Base-by-base conservation (phyloP, 495 filamentous ascomycete species). In the Xylona heveae region DNA sequence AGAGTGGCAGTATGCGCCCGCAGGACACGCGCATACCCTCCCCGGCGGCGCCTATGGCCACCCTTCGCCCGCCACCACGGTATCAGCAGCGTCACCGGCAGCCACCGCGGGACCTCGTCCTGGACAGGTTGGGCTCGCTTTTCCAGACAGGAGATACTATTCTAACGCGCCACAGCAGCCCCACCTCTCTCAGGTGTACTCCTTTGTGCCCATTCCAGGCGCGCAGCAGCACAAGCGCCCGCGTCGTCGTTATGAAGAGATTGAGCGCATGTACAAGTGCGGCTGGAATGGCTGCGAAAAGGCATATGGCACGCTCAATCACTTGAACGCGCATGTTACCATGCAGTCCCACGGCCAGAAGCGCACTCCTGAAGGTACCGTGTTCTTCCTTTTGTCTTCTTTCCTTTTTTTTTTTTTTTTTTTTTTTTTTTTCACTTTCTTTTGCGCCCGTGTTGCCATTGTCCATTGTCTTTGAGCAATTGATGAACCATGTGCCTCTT, bases 241-340 rank as follows among this genome's bases (percentile, higher is more conserved):
- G 14, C 71, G 88, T 41, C 68, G 88, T 40, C 70, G 88, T 20
- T 97, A 93, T 45, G 88, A 97, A 57, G 88, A 97, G 51, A 97
- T 97, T 47, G 88, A 97, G 61, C 74, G 88, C 37, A 97, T 97
- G 88, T 97, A 97, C 59, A 94, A 93, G 54, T 97, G 88, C 55
- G 88, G 88, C 6, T 94, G 82, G 79, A 79, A 93, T 38, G 84
- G 84, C 3, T 97, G 88, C 50, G 88, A 67, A 48, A 67, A 67
- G 37, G 62, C 62, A 5, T 67, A 67, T 38, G 62, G 64, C 32
- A 52, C 64, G 24, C 51, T 67, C 7, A 62, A 66, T 10, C 62
- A 67, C 37, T 55, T 62, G 28, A 62, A 67, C 31, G 53, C 61
- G 28, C 35, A 38, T 17, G 35, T 38, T 23, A 38, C 35, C 12